Evolutionary conservation across 768 basidiomycete genomes (phyloP).

Genomic region (Candolleomyces efflorescens): DNA sequence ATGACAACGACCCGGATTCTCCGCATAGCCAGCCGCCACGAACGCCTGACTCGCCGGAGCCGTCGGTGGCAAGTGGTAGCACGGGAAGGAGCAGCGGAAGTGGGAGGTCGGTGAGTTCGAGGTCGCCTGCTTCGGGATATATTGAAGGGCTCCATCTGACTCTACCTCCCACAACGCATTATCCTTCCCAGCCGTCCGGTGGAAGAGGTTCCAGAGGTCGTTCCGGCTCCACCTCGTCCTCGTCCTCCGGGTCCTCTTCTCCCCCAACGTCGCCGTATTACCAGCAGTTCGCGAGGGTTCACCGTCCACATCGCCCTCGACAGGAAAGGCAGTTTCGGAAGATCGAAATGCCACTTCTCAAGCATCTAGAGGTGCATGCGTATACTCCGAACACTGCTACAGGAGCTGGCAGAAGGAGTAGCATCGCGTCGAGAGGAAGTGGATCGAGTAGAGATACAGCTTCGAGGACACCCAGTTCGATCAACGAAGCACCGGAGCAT

Average conservation of each 20-base stretch:
- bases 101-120: not conserved
- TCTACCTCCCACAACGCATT: not conserved
- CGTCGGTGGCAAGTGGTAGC: not conserved
- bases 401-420: not conserved
- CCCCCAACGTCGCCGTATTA: not conserved
- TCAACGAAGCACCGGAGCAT: not conserved
- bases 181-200: not conserved
- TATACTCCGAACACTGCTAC: not conserved
- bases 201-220: not conserved
- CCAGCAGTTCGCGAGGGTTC: not conserved
- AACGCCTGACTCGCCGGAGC: not conserved
- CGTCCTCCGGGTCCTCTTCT: slow-evolving; percentile 4
- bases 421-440: not conserved
- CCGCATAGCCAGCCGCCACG: not conserved
- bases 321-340: slow-evolving; percentile 1
- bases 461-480: not conserved
- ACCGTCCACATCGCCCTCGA: not conserved
- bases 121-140: not conserved
- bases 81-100: not conserved
- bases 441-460: not conserved
- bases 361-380: slow-evolving; percentile 1
- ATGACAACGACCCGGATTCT: not conserved
- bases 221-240: not conserved
- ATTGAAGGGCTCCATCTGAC: not conserved
- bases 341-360: not conserved